Percentiles rank a stretch among this genome's conserved stretches.
Conservation (phyloP, 2,329 filamentous ascomycete species). For the Penicillium digitatum region DNA sequence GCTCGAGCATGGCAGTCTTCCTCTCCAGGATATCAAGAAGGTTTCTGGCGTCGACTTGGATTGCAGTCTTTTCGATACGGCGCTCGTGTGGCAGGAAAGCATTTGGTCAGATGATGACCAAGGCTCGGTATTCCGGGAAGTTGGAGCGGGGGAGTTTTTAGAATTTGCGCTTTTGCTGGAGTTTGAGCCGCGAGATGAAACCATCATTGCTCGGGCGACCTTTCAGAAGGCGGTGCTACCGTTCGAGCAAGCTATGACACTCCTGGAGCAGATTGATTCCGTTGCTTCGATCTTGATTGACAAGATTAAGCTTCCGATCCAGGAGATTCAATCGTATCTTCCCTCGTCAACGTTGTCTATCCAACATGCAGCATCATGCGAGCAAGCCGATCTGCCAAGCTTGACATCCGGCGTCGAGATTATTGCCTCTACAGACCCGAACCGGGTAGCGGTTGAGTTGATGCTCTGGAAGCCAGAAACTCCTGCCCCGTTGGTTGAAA, state of each 20-base stretch:
- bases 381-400: constrained; percentile 39
- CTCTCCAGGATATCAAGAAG: constrained; percentile 67
- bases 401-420: constrained; percentile 55
- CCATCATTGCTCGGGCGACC: constrained; percentile 52
- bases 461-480: constrained; percentile 45
- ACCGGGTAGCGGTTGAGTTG: constrained; percentile 63
- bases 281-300: constrained; percentile 47
- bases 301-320: constrained; percentile 32
- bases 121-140: constrained; percentile 49
- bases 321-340: constrained; percentile 29
- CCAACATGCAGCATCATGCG: constrained; percentile 44
- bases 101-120: constrained; percentile 40
- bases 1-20: constrained; percentile 60
- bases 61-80: constrained; percentile 63
- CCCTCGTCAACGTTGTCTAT: constrained; percentile 45
- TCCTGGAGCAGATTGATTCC: constrained; percentile 60
- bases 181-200: constrained; percentile 58
- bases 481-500: constrained; percentile 33
- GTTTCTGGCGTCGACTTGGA: constrained; percentile 53
- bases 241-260: constrained; percentile 49
- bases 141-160: constrained; percentile 63
- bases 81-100: constrained; percentile 83
- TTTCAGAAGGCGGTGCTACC: constrained; percentile 56
- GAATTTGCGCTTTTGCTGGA: constrained; percentile 76
- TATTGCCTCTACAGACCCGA: constrained; percentile 48